Percentiles rank a stretch among this genome's conserved stretches.
phyloP scores from a whole-genome alignment of 169 alveolate genomes.

The Eimeria tenella region DNA sequence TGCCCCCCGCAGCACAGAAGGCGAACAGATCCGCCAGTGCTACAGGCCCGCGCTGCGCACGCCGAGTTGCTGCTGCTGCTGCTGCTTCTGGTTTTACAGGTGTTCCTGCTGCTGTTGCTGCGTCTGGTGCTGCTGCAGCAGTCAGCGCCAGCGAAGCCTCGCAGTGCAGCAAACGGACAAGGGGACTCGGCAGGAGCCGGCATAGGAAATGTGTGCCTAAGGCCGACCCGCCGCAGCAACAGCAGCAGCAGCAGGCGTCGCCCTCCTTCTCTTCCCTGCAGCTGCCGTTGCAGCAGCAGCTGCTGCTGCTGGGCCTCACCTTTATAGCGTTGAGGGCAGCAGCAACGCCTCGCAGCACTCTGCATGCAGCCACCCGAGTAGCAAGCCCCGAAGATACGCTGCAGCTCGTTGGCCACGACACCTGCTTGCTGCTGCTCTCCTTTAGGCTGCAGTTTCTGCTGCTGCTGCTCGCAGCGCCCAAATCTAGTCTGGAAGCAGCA shows the following conservation, averaged over 20 bases:
- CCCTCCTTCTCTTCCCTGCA: background rate
- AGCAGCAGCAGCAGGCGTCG: slow-evolving; percentile 42
- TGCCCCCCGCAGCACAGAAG: slow-evolving; percentile 40
- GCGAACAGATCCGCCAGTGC: slow-evolving; percentile 14
- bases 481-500: slow-evolving; percentile 41
- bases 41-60: slow-evolving; percentile 35
- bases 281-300: slow-evolving; percentile 65
- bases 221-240: slow-evolving; percentile 50
- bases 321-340: background rate
- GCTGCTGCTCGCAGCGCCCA: slow-evolving; percentile 3
- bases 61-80: background rate
- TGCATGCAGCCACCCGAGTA: slow-evolving; percentile 48
- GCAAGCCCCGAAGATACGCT: slow-evolving; percentile 2
- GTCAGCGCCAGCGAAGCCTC: background rate
- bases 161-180: background rate
- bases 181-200: slow-evolving; percentile 40
- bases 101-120: background rate
- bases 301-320: background rate
- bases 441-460: slow-evolving; percentile 12
- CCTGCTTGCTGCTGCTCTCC: background rate
- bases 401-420: background rate
- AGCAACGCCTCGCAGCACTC: background rate
- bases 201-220: slow-evolving; percentile 34
- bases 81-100: background rate
- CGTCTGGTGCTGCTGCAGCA: background rate